phyloP scores from a whole-genome alignment of 2,329 filamentous ascomycete species.

The Tolypocladium inflatum region DNA sequence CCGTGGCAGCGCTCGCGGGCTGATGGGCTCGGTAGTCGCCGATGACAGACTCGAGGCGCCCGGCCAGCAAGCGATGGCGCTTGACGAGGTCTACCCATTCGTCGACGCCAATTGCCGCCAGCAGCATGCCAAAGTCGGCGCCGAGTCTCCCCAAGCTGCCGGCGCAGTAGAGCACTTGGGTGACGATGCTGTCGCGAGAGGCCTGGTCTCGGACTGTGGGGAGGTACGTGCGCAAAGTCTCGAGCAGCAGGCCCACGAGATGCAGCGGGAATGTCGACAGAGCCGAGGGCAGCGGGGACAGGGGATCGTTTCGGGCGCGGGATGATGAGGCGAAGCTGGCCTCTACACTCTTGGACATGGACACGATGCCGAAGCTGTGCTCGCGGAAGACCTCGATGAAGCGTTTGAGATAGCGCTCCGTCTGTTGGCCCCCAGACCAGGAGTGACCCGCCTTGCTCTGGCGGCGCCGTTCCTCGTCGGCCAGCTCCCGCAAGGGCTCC shows the following conservation, averaged over 20 bases:
- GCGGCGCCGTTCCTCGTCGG: conserved; percentile 66
- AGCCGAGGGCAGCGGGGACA: conserved; percentile 62
- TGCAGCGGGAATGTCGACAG: conserved; percentile 78
- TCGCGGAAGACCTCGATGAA: conserved; percentile 98
- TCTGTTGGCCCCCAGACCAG: conserved; percentile 76
- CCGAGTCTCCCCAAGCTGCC: conserved; percentile 83
- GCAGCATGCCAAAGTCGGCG: conserved; percentile 83
- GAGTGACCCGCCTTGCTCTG: conserved; percentile 30
- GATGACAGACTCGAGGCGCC: conserved; percentile 62
- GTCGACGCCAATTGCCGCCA: conserved; percentile 49
- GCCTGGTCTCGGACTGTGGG: conserved; percentile 73
- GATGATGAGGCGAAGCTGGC: conserved; percentile 24
- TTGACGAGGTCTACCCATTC: conserved; percentile 88
- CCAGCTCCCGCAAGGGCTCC: conserved; percentile 76
- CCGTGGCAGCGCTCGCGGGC: not conserved
- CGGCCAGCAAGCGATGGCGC: conserved; percentile 77
- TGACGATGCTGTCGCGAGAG: conserved; percentile 77
- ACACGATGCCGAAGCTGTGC: conserved; percentile 92
- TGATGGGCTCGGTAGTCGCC: conserved; percentile 33
- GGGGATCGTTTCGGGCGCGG: conserved; percentile 17
- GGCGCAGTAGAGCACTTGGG: conserved; percentile 87
- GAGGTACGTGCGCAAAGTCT: conserved; percentile 66
- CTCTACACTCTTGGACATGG: conserved; percentile 80
- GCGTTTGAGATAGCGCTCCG: conserved; percentile 84
- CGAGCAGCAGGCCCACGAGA: conserved; percentile 70